phyloP scores from a whole-genome alignment of 257 asterid species.

The Ilex asprella region DNA sequence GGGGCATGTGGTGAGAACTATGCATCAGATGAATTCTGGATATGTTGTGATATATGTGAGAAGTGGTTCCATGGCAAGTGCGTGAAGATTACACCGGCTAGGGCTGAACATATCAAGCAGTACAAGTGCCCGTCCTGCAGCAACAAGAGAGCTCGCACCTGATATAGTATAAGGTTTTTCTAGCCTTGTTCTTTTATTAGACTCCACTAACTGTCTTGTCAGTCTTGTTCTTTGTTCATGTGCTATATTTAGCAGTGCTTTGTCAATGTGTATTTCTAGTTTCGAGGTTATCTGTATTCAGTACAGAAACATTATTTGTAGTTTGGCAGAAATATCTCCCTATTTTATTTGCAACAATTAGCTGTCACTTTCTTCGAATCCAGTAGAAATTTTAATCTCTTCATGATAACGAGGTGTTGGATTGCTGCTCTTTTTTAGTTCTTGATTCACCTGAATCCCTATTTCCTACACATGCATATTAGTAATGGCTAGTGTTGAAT shows the following conservation, averaged over 20 bases:
- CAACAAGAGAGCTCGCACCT: slow-evolving; percentile 56
- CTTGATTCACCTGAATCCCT: too few relatives aligned
- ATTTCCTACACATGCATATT: too few relatives aligned
- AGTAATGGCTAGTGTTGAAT: too few relatives aligned
- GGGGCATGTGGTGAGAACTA: slow-evolving; percentile 64
- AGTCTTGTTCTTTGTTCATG: not conserved
- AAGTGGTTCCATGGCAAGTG: slow-evolving; percentile 90
- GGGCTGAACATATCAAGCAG: slow-evolving; percentile 70
- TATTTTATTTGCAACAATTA: too few relatives aligned
- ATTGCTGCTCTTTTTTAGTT: too few relatives aligned
- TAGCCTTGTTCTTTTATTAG: not conserved
- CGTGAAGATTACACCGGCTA: slow-evolving; percentile 78
- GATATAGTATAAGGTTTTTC: slow-evolving; percentile 1
- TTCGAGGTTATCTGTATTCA: not conserved
- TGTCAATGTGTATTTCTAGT: not conserved
- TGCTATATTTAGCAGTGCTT: not conserved
- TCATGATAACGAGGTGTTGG: too few relatives aligned
- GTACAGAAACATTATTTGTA: too few relatives aligned
- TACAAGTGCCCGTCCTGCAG: slow-evolving; percentile 82
- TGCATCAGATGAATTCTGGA: slow-evolving; percentile 69
- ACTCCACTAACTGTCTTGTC: not conserved
- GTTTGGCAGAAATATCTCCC: too few relatives aligned
- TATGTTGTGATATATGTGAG: slow-evolving; percentile 76
- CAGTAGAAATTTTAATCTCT: too few relatives aligned
- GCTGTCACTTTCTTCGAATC: too few relatives aligned